Evolutionary conservation across 106 monocot genomes (phyloP).

Genomic region (Dendrobium chrysotoxum): DNA sequence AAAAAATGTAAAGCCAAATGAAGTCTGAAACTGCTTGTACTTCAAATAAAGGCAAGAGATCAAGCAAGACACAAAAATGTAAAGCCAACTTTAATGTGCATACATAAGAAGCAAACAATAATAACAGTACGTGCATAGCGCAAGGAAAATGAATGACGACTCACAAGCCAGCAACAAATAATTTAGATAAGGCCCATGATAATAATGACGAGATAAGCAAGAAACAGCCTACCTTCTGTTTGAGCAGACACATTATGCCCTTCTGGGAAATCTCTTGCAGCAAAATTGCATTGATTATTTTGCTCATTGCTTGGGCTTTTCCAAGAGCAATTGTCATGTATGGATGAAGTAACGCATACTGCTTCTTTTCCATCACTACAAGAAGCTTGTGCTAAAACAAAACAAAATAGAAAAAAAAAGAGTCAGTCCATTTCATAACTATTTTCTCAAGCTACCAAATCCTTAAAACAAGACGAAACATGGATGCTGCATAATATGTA

Average conservation of each 20-base stretch:
- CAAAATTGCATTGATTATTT: not conserved
- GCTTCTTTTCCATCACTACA: not conserved
- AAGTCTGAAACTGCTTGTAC: no score
- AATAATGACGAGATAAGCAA: not conserved
- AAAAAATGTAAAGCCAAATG: no score
- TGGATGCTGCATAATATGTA: not conserved
- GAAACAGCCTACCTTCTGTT: not conserved
- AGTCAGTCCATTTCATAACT: not conserved
- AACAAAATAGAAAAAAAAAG: not conserved
- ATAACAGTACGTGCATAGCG: no score
- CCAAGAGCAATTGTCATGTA: not conserved
- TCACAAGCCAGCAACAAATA: not conserved
- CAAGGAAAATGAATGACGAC: no score
- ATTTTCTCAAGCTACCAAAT: not conserved
- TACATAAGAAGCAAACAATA: no score
- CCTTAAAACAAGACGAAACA: not conserved
- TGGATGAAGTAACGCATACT: not conserved
- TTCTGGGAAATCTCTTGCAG: not conserved
- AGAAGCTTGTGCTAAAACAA: not conserved
- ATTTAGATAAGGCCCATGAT: not conserved
- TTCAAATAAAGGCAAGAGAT: not conserved
- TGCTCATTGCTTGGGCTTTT: constrained; percentile 1
- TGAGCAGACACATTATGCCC: not conserved
- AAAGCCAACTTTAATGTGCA: no score
- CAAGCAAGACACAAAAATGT: not conserved